Evolutionary conservation across 371 early-diverging fungal species (phyloP).

Genomic region (Lichtheimia corymbifera): DNA sequence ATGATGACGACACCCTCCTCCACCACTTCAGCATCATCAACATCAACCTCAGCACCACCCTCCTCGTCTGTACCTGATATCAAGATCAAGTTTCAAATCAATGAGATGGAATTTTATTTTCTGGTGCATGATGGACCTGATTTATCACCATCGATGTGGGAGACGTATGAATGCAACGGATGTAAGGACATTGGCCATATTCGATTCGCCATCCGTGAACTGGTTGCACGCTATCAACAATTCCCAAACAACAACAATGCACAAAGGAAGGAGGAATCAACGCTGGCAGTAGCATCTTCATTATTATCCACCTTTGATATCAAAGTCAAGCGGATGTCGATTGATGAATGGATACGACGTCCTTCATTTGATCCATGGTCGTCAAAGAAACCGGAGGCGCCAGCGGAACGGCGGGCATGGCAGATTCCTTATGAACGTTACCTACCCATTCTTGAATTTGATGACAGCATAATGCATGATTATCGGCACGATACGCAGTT

Average conservation of each 20-base stretch:
- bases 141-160: conserved; percentile 21
- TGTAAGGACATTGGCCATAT: conserved; percentile 40
- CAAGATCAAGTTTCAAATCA: conserved; percentile 50
- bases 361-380: background rate
- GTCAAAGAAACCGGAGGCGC: background rate
- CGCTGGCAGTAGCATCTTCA: conserved; percentile 7
- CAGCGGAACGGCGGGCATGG: background rate
- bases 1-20: background rate
- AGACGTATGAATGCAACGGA: conserved; percentile 15
- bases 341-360: conserved; percentile 36
- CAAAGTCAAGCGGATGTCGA: conserved; percentile 7
- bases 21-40: background rate
- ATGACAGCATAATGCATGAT: conserved; percentile 23
- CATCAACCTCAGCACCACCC: too few relatives aligned
- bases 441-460: conserved; percentile 38
- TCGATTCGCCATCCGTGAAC: conserved; percentile 39
- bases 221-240: conserved; percentile 42
- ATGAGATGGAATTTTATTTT: conserved; percentile 42
- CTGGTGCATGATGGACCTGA: conserved; percentile 41
- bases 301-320: conserved; percentile 27
- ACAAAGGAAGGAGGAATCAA: background rate
- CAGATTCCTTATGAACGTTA: conserved; percentile 26
- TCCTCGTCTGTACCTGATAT: conserved; percentile 18
- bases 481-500: conserved; percentile 29
- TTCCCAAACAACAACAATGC: conserved; percentile 1